Evolutionary conservation across 495 filamentous ascomycete species (phyloP).

Genomic region (Pseudomonodictys pantanalensis): DNA sequence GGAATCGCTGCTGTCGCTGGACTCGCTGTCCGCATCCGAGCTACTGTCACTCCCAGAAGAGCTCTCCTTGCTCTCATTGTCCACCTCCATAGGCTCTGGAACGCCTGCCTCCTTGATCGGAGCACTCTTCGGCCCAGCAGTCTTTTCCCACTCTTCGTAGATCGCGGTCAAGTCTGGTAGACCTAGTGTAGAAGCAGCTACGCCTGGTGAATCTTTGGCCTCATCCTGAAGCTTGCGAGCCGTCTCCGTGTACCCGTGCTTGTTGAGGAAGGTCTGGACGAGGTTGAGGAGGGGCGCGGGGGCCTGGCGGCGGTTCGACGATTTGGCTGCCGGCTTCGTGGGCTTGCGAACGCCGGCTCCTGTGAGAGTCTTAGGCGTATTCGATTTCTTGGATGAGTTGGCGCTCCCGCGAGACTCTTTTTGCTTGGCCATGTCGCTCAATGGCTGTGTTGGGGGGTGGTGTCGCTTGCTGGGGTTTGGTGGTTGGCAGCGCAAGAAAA

Average conservation of each 20-base stretch:
- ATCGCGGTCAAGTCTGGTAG: slow-evolving; percentile 17
- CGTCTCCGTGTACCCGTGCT: slow-evolving; percentile 28
- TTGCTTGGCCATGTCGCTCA: slow-evolving; percentile 15
- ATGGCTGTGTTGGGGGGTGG: neutral
- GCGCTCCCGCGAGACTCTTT: slow-evolving; percentile 10
- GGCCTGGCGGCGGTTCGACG: slow-evolving; percentile 16
- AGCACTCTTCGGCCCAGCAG: neutral
- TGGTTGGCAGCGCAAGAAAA: neutral
- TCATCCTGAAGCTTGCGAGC: slow-evolving; percentile 13
- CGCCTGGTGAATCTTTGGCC: neutral
- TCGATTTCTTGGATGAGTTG: neutral
- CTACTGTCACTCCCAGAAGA: slow-evolving; percentile 11
- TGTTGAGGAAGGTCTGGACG: slow-evolving; percentile 25
- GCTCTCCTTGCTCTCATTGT: slow-evolving; percentile 8
- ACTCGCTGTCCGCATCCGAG: slow-evolving; percentile 16
- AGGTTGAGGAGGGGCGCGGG: slow-evolving; percentile 24
- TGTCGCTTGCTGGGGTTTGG: neutral
- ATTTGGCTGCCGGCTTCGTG: neutral
- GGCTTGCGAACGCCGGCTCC: neutral
- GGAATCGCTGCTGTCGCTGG: slow-evolving; percentile 24
- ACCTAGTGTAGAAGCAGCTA: slow-evolving; percentile 6
- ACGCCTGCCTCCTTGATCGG: slow-evolving; percentile 1
- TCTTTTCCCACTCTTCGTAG: slow-evolving; percentile 31
- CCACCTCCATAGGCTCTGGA: slow-evolving; percentile 24
- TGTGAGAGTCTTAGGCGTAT: neutral